Base-by-base conservation (phyloP, 768 basidiomycete genomes). In the Wakefieldia striispora region DNA sequence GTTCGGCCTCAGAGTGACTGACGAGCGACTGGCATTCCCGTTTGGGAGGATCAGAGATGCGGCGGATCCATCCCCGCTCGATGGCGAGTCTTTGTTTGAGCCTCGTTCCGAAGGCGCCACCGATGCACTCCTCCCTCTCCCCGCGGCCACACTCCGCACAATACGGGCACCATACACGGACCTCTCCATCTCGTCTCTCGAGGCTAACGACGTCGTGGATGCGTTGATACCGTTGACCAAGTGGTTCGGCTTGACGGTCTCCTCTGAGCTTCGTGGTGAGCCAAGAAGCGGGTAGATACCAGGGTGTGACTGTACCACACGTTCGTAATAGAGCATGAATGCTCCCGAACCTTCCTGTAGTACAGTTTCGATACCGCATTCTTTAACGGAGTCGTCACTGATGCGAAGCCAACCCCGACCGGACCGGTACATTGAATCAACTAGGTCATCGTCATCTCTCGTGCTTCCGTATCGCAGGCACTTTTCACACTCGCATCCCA, bases 301-400 rank as follows among this genome's bases (percentile, higher is more conserved):
- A 62, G 65, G 62, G 56, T 55, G 65, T 53, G 69, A 63, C 62
- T 66, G 68, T 58, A 70, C 67, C 26, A 85, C 73, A 39, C 83
- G 79, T 74, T 99, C 95, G 60, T 98, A 99, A 62, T 91, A 98
- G 34, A 97, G 76, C 89, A 99, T 91, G 68, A 97, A 95, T 16
- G 75, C 78, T 53, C 82, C 89, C 17, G 79, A 74, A 45, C 85
- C 87, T 75, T 88, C 88, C 62, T 75, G 71, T 45, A 91, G 68
- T 62, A 91, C 90, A 46, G 74, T 72, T 70, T 87, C 83, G 45
- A 93, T 77, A 23, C 86, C 86, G 33, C 83, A 83, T 58, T 91
- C 87, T 26, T 76, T 72, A 45, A 94, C 91, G 4, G 79, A 71
- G 57, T 91, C 87, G 70, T 99, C 95, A 61, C 88, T 91, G 52